Percentiles rank a stretch among this genome's conserved stretches.
phyloP scores from a whole-genome alignment of 176 grass and related monocot species.

The Zizania latifolia region DNA sequence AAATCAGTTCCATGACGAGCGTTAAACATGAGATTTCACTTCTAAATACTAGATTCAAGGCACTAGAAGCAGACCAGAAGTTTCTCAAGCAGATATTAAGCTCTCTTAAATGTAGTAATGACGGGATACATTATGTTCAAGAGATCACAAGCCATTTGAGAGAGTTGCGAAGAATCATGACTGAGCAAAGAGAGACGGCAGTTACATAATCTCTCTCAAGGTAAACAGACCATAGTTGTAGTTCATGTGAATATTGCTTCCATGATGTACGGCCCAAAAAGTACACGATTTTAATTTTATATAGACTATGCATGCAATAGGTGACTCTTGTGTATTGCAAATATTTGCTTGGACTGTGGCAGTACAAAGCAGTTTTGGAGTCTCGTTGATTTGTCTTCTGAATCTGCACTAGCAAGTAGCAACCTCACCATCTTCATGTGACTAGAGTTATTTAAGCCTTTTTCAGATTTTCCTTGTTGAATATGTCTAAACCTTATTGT shows the following conservation, averaged over 20 bases:
- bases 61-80: slow-evolving; percentile 57
- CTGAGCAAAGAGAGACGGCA: slow-evolving; percentile 32
- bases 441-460: neutral
- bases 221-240: slow-evolving; percentile 29
- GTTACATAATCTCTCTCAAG: slow-evolving; percentile 27
- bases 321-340: neutral
- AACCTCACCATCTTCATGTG: neutral
- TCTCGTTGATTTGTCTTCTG: neutral
- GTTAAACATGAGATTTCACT: slow-evolving; percentile 46
- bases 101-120: slow-evolving; percentile 46
- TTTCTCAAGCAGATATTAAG: slow-evolving; percentile 55
- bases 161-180: slow-evolving; percentile 46
- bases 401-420: neutral
- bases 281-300: too few species aligned
- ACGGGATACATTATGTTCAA: slow-evolving; percentile 40
- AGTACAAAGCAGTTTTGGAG: too few species aligned
- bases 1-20: neutral
- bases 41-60: slow-evolving; percentile 47
- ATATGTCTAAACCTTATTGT: neutral
- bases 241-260: neutral
- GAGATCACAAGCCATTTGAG: slow-evolving; percentile 60
- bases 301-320: too few species aligned
- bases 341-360: neutral
- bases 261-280: too few species aligned
- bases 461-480: neutral